Conservation (phyloP, 352 stramenopile genomes). For the Globisporangium solare region DNA sequence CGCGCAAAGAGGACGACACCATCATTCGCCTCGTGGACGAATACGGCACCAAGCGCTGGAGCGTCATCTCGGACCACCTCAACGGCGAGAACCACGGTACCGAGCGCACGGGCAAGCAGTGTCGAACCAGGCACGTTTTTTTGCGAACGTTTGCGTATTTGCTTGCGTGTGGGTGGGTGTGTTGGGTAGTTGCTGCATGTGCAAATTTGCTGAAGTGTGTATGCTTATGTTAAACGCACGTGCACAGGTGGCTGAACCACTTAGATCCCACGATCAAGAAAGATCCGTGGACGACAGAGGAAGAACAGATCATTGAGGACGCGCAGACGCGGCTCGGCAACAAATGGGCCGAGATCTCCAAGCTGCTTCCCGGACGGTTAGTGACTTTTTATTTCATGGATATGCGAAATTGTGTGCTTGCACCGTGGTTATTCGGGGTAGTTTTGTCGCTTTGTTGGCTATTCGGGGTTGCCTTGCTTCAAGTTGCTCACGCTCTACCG, state of each 20-base stretch:
- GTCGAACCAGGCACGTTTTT: conserved; percentile 50
- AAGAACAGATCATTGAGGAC: conserved; percentile 90
- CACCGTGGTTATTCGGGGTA: background rate
- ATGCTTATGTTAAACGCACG: conserved; percentile 12
- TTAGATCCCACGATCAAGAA: conserved; percentile 86
- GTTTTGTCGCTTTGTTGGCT: background rate
- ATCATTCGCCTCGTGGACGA: conserved; percentile 84
- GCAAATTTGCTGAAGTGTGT: background rate
- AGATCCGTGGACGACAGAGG: conserved; percentile 82
- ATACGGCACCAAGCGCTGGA: conserved; percentile 86
- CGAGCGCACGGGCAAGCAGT: conserved; percentile 82
- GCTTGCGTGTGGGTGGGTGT: background rate
- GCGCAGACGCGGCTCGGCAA: conserved; percentile 92
- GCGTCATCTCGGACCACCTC: conserved; percentile 83
- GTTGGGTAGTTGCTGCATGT: too few species aligned
- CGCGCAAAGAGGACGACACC: conserved; percentile 79
- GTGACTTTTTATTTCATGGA: background rate
- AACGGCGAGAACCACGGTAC: conserved; percentile 83
- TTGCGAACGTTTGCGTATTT: background rate
- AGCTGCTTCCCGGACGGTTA: conserved; percentile 91
- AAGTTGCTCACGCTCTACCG: background rate
- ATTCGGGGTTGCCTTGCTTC: background rate
- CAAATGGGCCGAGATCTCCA: conserved; percentile 98
- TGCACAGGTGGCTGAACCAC: conserved; percentile 71
- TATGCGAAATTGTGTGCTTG: background rate